These are phyloP conservation scores for Cladosporium cucumerinum DNA, from an alignment of 2,329 filamentous ascomycete genomes.

Conservation along the genomic window DNA sequence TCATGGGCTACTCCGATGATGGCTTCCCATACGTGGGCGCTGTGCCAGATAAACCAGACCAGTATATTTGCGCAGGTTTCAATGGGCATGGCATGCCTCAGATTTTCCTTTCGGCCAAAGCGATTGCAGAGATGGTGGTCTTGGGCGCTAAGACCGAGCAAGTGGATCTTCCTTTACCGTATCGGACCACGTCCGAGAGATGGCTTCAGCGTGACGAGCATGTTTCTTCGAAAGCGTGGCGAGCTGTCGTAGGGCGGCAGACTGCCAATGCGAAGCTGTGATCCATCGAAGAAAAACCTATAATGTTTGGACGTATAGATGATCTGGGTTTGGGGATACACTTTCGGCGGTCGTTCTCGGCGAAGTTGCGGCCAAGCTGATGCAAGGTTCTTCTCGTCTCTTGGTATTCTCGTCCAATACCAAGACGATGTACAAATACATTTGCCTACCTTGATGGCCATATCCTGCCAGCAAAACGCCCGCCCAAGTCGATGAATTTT, in stretches of 20 bases:
- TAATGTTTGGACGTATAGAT: no score
- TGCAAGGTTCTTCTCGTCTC: not conserved
- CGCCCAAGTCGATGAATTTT: not conserved
- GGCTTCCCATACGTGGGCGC: slow-evolving; percentile 43
- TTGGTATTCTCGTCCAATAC: not conserved
- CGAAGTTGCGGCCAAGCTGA: not conserved
- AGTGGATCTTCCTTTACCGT: slow-evolving; percentile 10
- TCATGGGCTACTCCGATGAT: slow-evolving; percentile 27
- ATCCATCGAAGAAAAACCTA: not conserved
- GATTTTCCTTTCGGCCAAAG: slow-evolving; percentile 43
- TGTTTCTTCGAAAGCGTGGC: not conserved
- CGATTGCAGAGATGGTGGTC: slow-evolving; percentile 41
- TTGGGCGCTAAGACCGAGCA: slow-evolving; percentile 7
- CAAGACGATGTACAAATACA: not conserved
- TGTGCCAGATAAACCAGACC: slow-evolving; percentile 40
- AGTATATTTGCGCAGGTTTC: slow-evolving; percentile 50
- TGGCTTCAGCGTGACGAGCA: not conserved
- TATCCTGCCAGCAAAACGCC: not conserved
- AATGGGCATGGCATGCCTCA: slow-evolving; percentile 53
- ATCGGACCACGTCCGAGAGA: not conserved
- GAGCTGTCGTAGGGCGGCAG: not conserved
- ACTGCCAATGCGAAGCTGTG: not conserved
- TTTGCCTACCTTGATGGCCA: not conserved
- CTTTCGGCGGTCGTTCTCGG: not conserved
- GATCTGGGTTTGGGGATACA: no score